phyloP scores from a whole-genome alignment of 148 eudicot genomes.

The Rhododendron vialii region DNA sequence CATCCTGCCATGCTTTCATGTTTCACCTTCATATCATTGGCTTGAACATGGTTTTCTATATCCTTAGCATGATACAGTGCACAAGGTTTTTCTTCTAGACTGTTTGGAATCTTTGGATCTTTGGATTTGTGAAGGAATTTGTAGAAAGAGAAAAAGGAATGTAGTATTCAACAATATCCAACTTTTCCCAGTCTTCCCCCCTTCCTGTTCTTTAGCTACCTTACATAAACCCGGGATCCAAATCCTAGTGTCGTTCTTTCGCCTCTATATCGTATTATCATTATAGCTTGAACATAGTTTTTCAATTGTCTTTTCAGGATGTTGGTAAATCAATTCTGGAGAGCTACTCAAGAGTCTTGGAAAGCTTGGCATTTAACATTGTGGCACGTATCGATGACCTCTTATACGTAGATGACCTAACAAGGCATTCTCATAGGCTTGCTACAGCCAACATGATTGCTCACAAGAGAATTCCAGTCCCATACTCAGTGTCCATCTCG shows the following conservation, averaged over 20 bases:
- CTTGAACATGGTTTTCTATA: not conserved
- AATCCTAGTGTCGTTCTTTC: not conserved
- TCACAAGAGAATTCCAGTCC: constrained; percentile 1
- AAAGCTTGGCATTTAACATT: constrained; percentile 70
- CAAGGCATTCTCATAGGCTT: constrained; percentile 4
- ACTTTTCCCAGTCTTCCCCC: not conserved
- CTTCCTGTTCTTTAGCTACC: not conserved
- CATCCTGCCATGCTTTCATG: not conserved
- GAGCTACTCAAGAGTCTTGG: constrained; percentile 82
- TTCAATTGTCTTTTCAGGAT: constrained; percentile 35
- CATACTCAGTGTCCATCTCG: constrained; percentile 28
- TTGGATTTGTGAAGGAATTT: not conserved
- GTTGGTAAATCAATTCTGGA: constrained; percentile 78
- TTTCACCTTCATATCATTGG: not conserved
- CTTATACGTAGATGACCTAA: constrained; percentile 14
- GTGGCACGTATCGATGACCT: constrained; percentile 75
- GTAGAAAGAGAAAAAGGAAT: not conserved
- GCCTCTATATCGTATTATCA: not conserved
- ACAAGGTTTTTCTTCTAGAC: too few species aligned
- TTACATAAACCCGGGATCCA: not conserved
- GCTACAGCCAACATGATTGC: not conserved
- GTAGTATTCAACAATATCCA: not conserved
- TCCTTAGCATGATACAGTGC: not conserved
- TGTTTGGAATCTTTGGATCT: too few species aligned
- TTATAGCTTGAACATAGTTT: not conserved